Evolutionary conservation across 768 basidiomycete genomes (phyloP).

Genomic region (Filobasidium floriforme): DNA sequence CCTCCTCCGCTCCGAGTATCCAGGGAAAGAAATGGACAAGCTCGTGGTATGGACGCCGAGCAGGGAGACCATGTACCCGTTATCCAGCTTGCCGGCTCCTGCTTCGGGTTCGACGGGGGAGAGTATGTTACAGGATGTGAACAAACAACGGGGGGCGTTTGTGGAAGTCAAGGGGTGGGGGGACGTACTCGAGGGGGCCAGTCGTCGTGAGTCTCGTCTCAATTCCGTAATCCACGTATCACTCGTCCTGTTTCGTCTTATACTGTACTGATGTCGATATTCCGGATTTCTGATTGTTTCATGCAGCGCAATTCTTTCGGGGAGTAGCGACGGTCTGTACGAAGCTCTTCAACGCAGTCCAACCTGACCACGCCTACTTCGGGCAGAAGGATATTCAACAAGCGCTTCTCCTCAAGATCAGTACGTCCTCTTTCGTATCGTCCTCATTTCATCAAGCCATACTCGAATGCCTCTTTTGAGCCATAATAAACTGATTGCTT

Average conservation of each 20-base stretch:
- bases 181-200: constrained; percentile 84
- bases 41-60: constrained; percentile 65
- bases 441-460: too few relatives aligned
- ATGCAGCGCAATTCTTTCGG: constrained; percentile 69
- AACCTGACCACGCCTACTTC: constrained; percentile 90
- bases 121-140: constrained; percentile 70
- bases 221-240: neutral
- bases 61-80: constrained; percentile 82
- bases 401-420: constrained; percentile 64
- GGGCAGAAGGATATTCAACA: constrained; percentile 99
- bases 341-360: constrained; percentile 86
- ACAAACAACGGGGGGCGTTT: constrained; percentile 75
- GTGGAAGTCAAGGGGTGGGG: constrained; percentile 85
- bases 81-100: constrained; percentile 31
- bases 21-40: constrained; percentile 7
- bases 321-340: constrained; percentile 92
- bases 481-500: neutral
- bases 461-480: too few relatives aligned
- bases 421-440: constrained; percentile 28
- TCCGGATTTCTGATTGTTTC: constrained; percentile 1
- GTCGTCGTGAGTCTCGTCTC: constrained; percentile 53
- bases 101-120: constrained; percentile 13
- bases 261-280: constrained; percentile 3
- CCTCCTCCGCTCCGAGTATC: constrained; percentile 25
- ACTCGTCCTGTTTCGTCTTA: neutral